Evolutionary conservation across 1,284 basidiomycete species (phyloP).

Genomic region (Ustilago nuda): DNA sequence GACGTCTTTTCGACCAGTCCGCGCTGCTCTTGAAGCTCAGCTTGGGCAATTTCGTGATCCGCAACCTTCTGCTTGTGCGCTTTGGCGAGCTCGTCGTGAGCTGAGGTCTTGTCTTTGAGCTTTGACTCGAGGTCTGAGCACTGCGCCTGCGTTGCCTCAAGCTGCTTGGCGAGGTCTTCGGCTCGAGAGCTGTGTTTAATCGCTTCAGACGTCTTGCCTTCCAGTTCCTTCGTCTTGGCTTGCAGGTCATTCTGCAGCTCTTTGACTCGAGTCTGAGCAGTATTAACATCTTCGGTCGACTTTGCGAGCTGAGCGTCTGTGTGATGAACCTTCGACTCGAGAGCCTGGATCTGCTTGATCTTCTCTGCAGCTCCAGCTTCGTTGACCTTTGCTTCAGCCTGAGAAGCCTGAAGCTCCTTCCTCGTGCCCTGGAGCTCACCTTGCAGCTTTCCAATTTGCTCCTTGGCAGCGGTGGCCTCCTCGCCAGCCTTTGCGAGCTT

Average conservation of each 20-base stretch:
- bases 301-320: slow-evolving; percentile 12
- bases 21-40: slow-evolving; percentile 33
- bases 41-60: slow-evolving; percentile 20
- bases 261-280: slow-evolving; percentile 11
- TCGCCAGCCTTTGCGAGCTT: slow-evolving; percentile 11
- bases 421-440: slow-evolving; percentile 11
- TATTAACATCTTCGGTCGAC: neutral
- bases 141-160: slow-evolving; percentile 19
- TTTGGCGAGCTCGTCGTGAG: slow-evolving; percentile 26
- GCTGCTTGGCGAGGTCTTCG: slow-evolving; percentile 28
- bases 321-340: slow-evolving; percentile 11
- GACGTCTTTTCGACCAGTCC: slow-evolving; percentile 15
- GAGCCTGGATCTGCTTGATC: neutral
- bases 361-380: neutral
- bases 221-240: slow-evolving; percentile 5
- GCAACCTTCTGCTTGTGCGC: slow-evolving; percentile 25
- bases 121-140: slow-evolving; percentile 15
- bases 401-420: slow-evolving; percentile 19
- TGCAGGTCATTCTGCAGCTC: slow-evolving; percentile 16
- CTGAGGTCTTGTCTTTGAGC: slow-evolving; percentile 21
- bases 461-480: slow-evolving; percentile 10
- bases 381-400: slow-evolving; percentile 15
- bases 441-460: slow-evolving; percentile 15
- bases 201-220: slow-evolving; percentile 13
- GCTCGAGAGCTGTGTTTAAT: slow-evolving; percentile 10